Evolutionary conservation across 225 moss, liverwort and hornwort genomes (phyloP).

Genomic region (Pleurozium schreberi): DNA sequence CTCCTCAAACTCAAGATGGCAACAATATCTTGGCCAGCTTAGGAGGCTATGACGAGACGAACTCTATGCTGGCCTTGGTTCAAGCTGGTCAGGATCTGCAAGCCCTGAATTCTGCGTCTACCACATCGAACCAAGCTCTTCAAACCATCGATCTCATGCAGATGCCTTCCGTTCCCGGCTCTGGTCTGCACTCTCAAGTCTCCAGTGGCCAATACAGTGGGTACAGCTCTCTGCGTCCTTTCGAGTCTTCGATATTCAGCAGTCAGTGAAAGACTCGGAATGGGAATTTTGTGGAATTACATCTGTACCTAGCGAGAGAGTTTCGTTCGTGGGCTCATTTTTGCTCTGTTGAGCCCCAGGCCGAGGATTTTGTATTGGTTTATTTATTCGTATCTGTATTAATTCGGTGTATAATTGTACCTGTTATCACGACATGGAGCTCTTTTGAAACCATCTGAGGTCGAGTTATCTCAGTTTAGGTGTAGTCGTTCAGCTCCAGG

Average conservation of each 20-base stretch:
- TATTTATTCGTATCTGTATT: not conserved
- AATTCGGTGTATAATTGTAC: not conserved
- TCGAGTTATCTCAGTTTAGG: not conserved
- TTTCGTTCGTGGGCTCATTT: slow-evolving; percentile 1
- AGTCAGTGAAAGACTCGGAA: slow-evolving; percentile 11
- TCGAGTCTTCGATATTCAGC: slow-evolving; percentile 34
- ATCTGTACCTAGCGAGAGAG: not conserved
- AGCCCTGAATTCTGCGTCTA: not conserved
- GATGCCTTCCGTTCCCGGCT: slow-evolving; percentile 19
- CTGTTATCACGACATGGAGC: not conserved
- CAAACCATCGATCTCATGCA: slow-evolving; percentile 52
- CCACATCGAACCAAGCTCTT: slow-evolving; percentile 6
- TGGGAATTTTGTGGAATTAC: not conserved
- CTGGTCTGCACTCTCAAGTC: slow-evolving; percentile 16
- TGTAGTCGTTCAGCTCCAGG: not conserved
- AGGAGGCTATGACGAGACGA: slow-evolving; percentile 32
- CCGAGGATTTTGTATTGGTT: not conserved
- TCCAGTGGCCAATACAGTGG: slow-evolving; percentile 22
- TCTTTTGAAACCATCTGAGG: not conserved
- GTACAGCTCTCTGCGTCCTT: slow-evolving; percentile 26
- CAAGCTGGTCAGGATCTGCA: slow-evolving; percentile 28
- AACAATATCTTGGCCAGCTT: slow-evolving; percentile 17
- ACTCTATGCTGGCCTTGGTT: slow-evolving; percentile 23
- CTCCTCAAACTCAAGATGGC: slow-evolving; percentile 1
- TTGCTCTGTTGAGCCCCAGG: not conserved